Base-by-base conservation (phyloP, 805 yeast genomes). In the Starmerella bacillaris region DNA sequence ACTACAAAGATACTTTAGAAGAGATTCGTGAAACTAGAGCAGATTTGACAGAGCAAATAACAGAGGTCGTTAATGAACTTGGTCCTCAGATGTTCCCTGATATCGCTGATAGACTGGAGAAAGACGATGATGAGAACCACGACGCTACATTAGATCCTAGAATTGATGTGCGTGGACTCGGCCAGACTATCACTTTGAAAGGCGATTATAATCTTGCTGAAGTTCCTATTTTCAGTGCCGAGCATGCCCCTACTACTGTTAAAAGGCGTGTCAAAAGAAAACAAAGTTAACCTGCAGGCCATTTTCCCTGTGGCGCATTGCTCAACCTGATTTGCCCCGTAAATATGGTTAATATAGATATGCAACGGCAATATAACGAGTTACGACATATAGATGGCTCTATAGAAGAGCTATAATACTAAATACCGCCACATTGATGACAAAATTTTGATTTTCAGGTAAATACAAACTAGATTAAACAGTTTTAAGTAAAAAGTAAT, bases 61-160 rank as follows among this genome's bases (percentile, higher is more conserved):
- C 94, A 1, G 78, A 74, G 28, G 55, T 72, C 4, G 82, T 86
- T 33, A 82, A 84, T 52, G 70, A 67, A 30, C 67, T 74, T 38
- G 96, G 95, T 0, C 89, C 92, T 4, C 68, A 74, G 49, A 56
- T 89, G 36, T 84, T 73, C 64, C 86, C 93, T 4, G 94, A 84
- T 56, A 78, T 84, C 51, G 75, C 41, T 15, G 44, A 44, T 18
- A 33, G 45, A 2, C 38, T 41, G 8, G 47, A 38, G 14, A 38
- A 39, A 14, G 43, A 37, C 34, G 50, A 44, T 14, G 42, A 37
- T 20, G 27, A 36, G 15, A 36, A 37, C n/a, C 22, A 33, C 9
- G 22, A 26, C 15, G 37, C 29, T 20, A 26, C 29, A 12, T 8
- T 12, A 7, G 51, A 48, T 28, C 48, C 50, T 1, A 48, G 50